These are phyloP conservation scores for Globisporangium polare DNA, from an alignment of 352 stramenopile genomes.

Conservation along the genomic window DNA sequence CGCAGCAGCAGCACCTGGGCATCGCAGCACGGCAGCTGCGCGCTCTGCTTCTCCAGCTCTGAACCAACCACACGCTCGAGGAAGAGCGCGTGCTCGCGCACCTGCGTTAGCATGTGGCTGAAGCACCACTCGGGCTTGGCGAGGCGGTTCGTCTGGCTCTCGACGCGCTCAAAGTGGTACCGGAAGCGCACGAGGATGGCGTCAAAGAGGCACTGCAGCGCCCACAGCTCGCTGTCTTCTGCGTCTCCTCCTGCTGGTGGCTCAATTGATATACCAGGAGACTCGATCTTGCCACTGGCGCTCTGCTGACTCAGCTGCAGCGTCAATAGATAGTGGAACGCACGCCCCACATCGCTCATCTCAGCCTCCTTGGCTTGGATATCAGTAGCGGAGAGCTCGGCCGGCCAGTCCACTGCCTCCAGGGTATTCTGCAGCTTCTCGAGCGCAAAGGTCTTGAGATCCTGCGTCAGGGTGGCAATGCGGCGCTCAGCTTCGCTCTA, in stretches of 20 bases:
- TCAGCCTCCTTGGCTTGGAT: constrained; percentile 29
- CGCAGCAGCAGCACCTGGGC: constrained; percentile 57
- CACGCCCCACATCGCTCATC: constrained; percentile 24
- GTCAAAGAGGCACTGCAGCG: constrained; percentile 59
- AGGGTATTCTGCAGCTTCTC: constrained; percentile 48
- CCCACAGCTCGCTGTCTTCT: constrained; percentile 40
- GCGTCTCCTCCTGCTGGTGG: constrained; percentile 5
- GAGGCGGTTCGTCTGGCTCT: constrained; percentile 67
- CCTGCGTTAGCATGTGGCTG: constrained; percentile 57
- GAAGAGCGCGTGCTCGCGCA: constrained; percentile 38
- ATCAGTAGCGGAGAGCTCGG: constrained; percentile 28
- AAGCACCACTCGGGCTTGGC: constrained; percentile 78
- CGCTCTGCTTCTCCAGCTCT: constrained; percentile 41
- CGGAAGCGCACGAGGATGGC: constrained; percentile 56
- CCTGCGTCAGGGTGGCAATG: constrained; percentile 37
- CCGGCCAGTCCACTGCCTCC: constrained; percentile 44
- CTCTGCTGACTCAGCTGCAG: constrained; percentile 52
- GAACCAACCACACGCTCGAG: constrained; percentile 36
- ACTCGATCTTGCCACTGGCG: constrained; percentile 1
- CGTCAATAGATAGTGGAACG: constrained; percentile 52
- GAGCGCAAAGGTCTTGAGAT: constrained; percentile 48
- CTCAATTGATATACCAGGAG: background rate
- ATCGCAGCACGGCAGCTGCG: constrained; percentile 48
- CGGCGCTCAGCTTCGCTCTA: constrained; percentile 42
- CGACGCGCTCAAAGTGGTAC: constrained; percentile 67